Conservation (phyloP, 2,329 filamentous ascomycete genomes). For the Cercospora sp. region DNA sequence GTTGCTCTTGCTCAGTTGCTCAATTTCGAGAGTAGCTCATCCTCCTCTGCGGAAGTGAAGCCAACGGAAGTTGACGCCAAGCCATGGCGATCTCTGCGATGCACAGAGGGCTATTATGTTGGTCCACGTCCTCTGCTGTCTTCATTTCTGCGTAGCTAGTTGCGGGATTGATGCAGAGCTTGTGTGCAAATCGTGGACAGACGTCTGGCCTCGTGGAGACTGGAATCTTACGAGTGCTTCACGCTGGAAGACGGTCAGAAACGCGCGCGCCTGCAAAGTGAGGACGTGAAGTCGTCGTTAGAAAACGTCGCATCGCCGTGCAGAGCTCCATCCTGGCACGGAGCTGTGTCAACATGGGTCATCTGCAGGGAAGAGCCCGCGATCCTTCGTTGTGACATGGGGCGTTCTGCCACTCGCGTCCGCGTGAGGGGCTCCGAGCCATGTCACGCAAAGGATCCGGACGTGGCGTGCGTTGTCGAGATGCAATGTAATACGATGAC, state of each 20-base stretch:
- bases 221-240: neutral
- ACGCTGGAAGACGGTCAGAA: neutral
- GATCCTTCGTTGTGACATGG: neutral
- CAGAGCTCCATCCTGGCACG: conserved; percentile 1
- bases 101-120: neutral
- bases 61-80: conserved; percentile 12
- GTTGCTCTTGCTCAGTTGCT: neutral
- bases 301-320: neutral
- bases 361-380: neutral
- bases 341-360: neutral
- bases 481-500: neutral
- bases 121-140: neutral
- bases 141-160: neutral
- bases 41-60: neutral
- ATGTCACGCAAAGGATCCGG: neutral
- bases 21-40: neutral
- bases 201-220: neutral
- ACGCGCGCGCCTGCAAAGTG: neutral
- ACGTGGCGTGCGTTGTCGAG: neutral
- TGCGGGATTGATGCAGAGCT: neutral
- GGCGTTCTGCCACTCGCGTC: neutral
- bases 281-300: conserved; percentile 12
- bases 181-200: neutral
- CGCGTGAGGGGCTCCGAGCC: neutral
- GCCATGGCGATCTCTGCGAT: neutral